Evolutionary conservation across 2,329 filamentous ascomycete genomes (phyloP), one percentile per base, ranked within the genome.

Genomic region (Fusarium piperis): DNA sequence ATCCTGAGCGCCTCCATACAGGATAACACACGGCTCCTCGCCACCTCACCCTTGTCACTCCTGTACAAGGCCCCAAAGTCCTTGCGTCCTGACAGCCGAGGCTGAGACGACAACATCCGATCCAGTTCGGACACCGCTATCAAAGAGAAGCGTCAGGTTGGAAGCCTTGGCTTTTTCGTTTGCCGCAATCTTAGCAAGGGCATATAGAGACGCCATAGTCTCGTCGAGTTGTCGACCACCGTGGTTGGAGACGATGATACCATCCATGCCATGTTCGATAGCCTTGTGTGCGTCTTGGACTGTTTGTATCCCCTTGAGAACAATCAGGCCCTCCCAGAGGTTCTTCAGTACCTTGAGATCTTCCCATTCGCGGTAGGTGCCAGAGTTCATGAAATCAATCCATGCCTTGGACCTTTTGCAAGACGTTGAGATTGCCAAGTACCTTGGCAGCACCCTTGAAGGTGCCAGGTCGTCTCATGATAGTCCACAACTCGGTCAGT

Each of bases 301-400:
- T 8, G 78, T 81, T 66, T 81, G 75, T 3, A 85, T 79, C 4
- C 83, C 83, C 56, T 84, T 84, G 39, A 83, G 77, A 13, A 85
- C 77, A 23, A 84, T 81, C 0, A 82, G 82, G 0, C 90, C 90
- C 66, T 88, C 84, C 89, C 90, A 93, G 64, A 90, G 78, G 72
- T 86, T 81, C 70, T 86, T 84, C 68, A 93, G 75, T 53, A 88
- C 82, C n/a, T 82, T 81, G 36, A 93, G 78, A 38, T 93, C 84
- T 2, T 89, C 86, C 91, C 91, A 93, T 0, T 83, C 82, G 71
- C 89, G 88, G 46, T 85, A 83, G 15, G 79, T 79, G 0, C 87
- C 85, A 3, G 75, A 77, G 33, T 74, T 71, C 8, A 77, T 68
- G 1, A 74, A 74, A 15, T 74, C 71, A 13, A 73, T 67, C 75